These are phyloP conservation scores for Tanozyma kutaoensis DNA, from an alignment of 805 yeast species.

Conservation along the genomic window DNA sequence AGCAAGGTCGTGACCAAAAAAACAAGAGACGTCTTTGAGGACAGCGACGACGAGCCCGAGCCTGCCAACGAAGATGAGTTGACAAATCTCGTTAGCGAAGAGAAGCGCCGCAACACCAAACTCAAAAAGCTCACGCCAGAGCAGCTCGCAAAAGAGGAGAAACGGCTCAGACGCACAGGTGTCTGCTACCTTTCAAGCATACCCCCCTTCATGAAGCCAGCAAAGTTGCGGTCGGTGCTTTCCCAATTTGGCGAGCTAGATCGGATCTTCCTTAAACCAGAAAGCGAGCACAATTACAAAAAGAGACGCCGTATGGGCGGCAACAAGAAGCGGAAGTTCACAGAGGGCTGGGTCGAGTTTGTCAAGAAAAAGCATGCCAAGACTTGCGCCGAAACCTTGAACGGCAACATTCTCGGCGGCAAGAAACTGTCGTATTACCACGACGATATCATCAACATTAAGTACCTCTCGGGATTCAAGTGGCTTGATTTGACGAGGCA, in stretches of 20 bases:
- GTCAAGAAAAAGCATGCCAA: conserved; percentile 76
- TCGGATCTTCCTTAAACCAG: conserved; percentile 78
- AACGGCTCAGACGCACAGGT: conserved; percentile 60
- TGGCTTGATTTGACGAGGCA: conserved; percentile 94
- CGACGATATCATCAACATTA: conserved; percentile 87
- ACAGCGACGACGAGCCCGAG: too few relatives aligned
- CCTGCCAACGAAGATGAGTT: conserved; percentile 3
- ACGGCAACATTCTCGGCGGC: conserved; percentile 86
- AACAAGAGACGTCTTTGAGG: too few relatives aligned
- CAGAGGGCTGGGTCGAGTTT: conserved; percentile 97
- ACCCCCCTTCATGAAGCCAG: conserved; percentile 97
- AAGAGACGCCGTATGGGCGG: conserved; percentile 79
- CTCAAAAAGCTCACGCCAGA: conserved; percentile 45
- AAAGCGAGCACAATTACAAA: conserved; percentile 50
- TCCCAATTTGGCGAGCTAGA: conserved; percentile 80
- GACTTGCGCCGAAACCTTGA: conserved; percentile 71
- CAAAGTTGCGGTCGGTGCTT: conserved; percentile 71
- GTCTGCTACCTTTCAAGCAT: conserved; percentile 84
- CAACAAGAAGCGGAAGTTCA: conserved; percentile 73
- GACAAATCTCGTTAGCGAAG: conserved; percentile 5
- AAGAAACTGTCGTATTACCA: conserved; percentile 82
- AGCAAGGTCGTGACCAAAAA: too few relatives aligned
- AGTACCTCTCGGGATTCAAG: conserved; percentile 82
- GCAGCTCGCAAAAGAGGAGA: conserved; percentile 39
- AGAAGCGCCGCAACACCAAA: conserved; percentile 13